Base-by-base conservation (phyloP, 2,329 filamentous ascomycete species). In the Coniochaeta hoffmannii region DNA sequence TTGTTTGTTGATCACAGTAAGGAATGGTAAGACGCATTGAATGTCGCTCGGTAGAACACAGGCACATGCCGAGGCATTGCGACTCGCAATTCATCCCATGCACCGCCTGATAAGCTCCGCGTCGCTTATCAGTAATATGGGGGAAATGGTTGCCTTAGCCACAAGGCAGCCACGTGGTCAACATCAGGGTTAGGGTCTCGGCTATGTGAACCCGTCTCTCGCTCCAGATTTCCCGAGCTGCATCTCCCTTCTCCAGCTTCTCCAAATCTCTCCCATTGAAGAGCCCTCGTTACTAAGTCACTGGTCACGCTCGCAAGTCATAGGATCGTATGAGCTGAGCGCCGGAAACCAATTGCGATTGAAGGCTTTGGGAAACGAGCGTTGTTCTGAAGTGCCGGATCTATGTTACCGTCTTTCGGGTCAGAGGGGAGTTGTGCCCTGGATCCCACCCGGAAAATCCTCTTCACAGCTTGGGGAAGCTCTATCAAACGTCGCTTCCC, bases 361-460 rank as follows among this genome's bases (percentile, higher is more conserved):
- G 41, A 26, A 5, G 11, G n/a, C 26, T 46, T 19, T 12, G 19
- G 24, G 38, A 44, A 10, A 46, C 14, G 12, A 14, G 24, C 17
- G 36, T 24, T 41, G 19, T 41, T 10, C 10, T 19, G 17, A 24
- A 41, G 36, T 24, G 36, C 36, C 41, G 41, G 41, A 28, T 46
- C 19, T 22, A 28, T 28, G 22, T 11, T 24, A 26, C 41, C 22
- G 26, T 28, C 22, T 8, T 3, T 46, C 41, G 41, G 41, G 12
- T 28, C 49, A 24, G 49, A 19, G 31, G 28, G 49, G 49, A 5
- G 5, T 3, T 32, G 22, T n/a, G 32, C 31, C 12, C 6, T 34
- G 24, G 32, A 10, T 51, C n/a, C 31, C 32, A 31, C 57, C 62
- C 61, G 62, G 62, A 57, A 63, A 63, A 64, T 63, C 57, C 56